Evolutionary conservation across 139 green algal species (phyloP).

Genomic region (Mesotaenium endlicherianum): DNA sequence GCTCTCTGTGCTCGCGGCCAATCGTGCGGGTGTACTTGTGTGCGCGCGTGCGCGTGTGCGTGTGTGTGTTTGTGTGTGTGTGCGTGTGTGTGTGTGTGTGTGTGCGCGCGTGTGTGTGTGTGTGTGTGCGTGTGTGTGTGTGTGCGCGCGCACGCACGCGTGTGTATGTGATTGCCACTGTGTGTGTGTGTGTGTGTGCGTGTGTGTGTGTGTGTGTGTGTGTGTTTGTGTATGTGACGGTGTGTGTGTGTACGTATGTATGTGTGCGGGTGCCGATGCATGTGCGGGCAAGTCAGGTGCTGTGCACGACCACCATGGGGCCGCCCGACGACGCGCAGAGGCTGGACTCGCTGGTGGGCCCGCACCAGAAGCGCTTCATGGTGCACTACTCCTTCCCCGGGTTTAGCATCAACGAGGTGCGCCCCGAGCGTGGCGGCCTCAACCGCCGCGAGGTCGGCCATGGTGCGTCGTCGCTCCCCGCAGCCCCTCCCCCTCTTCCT

Average conservation of each 20-base stretch:
- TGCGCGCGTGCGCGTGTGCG: background rate
- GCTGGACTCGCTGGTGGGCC: conserved; percentile 27
- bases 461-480: conserved; percentile 63
- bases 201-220: too few species aligned
- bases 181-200: background rate
- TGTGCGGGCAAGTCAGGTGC: conserved; percentile 3
- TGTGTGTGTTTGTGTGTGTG: background rate
- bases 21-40: too few species aligned
- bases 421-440: conserved; percentile 61
- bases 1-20: too few species aligned
- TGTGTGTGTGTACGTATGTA: too few species aligned
- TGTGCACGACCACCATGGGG: conserved; percentile 46
- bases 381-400: conserved; percentile 99
- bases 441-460: conserved; percentile 87
- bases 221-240: too few species aligned
- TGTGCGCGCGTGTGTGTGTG: background rate
- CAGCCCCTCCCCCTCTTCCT: too few species aligned
- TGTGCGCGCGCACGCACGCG: background rate
- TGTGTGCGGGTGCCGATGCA: too few species aligned
- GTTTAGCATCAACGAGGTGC: conserved; percentile 85
- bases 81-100: background rate
- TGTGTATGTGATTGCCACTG: background rate
- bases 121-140: background rate
- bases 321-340: conserved; percentile 37
- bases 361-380: conserved; percentile 43